Evolutionary conservation across 129 eudicot genomes (phyloP).

Genomic region (Escallonia rubra): DNA sequence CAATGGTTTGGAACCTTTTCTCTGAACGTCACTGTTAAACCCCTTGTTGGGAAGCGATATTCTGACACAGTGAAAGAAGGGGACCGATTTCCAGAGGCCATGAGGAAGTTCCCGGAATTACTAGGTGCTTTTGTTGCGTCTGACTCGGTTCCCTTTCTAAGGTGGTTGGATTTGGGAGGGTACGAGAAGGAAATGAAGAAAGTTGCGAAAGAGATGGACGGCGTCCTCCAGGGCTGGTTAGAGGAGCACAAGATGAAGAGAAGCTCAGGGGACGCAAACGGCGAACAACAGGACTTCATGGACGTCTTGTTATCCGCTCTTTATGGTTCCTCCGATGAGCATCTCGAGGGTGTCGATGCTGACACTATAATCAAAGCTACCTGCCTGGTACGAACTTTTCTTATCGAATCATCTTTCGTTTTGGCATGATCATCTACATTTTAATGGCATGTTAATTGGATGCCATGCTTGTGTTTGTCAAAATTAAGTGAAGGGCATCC

Average conservation of each 20-base stretch:
- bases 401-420: too few species aligned
- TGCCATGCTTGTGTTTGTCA: too few species aligned
- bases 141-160: constrained; percentile 21
- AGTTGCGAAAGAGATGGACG: constrained; percentile 19
- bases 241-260: constrained; percentile 11
- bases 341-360: constrained; percentile 3
- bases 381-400: constrained; percentile 16
- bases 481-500: too few species aligned
- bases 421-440: too few species aligned
- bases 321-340: constrained; percentile 2
- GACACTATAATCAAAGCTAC: constrained; percentile 18
- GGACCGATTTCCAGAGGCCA: not conserved
- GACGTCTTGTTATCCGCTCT: constrained; percentile 12
- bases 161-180: constrained; percentile 29
- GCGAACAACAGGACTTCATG: constrained; percentile 21
- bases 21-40: not conserved
- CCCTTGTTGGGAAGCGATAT: constrained; percentile 17
- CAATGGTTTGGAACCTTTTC: constrained; percentile 16
- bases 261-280: not conserved
- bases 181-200: constrained; percentile 22
- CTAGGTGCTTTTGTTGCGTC: constrained; percentile 26
- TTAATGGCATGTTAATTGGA: too few species aligned
- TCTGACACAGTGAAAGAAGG: constrained; percentile 1
- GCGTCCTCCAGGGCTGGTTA: constrained; percentile 24
- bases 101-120: constrained; percentile 14